Conservation (phyloP, 306 rosid genomes). For the Vachellia pachyceras region DNA sequence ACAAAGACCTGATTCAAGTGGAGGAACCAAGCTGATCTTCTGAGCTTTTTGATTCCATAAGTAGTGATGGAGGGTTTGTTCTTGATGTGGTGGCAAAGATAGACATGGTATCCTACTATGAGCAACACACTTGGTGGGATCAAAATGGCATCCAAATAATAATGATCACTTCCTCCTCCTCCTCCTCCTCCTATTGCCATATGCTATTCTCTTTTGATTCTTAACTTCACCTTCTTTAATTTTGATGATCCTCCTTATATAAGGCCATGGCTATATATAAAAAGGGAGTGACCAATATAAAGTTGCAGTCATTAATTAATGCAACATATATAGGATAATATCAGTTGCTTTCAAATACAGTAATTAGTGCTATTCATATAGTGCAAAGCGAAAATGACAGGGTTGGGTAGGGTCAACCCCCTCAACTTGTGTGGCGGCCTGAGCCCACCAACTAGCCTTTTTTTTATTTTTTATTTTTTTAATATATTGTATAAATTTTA, state of each 20-base stretch:
- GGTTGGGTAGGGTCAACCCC: too few species aligned
- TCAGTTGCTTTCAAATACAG: background rate
- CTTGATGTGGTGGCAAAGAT: conserved; percentile 77
- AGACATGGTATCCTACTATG: conserved; percentile 66
- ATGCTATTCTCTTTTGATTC: background rate
- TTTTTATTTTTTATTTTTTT: too few species aligned
- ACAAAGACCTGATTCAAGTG: conserved; percentile 54
- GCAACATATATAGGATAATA: background rate
- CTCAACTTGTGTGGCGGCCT: too few species aligned
- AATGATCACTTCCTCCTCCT: background rate
- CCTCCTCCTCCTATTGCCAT: conserved; percentile 48
- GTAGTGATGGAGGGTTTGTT: conserved; percentile 65
- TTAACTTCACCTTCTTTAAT: background rate
- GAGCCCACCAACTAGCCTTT: too few species aligned
- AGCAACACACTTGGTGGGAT: conserved; percentile 65
- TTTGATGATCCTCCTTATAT: background rate
- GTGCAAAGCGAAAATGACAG: background rate
- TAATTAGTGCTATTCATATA: background rate
- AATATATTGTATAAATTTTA: too few species aligned
- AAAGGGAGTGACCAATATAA: background rate
- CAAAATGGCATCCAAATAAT: conserved; percentile 66
- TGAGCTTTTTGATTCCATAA: conserved; percentile 56
- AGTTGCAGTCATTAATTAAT: background rate
- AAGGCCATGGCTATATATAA: background rate
- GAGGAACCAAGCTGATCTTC: conserved; percentile 63